Evolutionary conservation across 768 basidiomycete species (phyloP), one percentile per base, ranked within the genome.

Genomic region (Glaciozyma antarctica): DNA sequence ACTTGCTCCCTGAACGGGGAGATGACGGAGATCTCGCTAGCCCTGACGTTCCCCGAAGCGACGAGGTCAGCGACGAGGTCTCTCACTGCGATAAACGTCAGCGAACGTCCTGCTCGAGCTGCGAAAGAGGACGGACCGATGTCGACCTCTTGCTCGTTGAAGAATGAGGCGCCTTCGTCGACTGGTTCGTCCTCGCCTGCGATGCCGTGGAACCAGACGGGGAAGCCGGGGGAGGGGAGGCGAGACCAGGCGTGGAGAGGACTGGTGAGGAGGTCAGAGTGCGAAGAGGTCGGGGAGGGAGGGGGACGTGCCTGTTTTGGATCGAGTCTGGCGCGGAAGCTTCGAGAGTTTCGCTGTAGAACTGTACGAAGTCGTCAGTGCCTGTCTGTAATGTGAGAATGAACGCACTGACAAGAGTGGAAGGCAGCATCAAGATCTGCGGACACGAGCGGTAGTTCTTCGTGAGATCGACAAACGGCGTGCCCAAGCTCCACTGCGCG

Each of bases 1-100:
- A 77, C 77, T 64, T 78, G 77, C 64, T 77, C 77, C 32, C 77
- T 57, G 72, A 76, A 78, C 5, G 77, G 77, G 0, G 74, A 73
- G 54, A 77, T 75, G 16, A 78, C 75, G 22, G 72, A 74, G 59
- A 78, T 75, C 24, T 78, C 75, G 12, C 64, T 66, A 22, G 71
- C 66, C 48, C 48, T 43, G 34, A 76, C n/a, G 51, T 2, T 45
- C 59, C 2, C 75, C 56, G 16, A 77, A 58, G 16, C 65, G 70
- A 5, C 59, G 38, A 41, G 38, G 13, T 41, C 38, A 41, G 38
- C 38, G 38, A 41, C 38, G 38, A 41, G 38, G 38, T 41, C 38
- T 41, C 38, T 5, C 6, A 41, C 38, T 41, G 38, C 32, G 38
- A 10, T 5, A 15, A 13, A 13, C 5, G 38, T 13, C 12, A 41